Evolutionary conservation across 2,329 filamentous ascomycete genomes (phyloP), one percentile per base, ranked within the genome.

Genomic region (Hymenoscyphus occultus): DNA sequence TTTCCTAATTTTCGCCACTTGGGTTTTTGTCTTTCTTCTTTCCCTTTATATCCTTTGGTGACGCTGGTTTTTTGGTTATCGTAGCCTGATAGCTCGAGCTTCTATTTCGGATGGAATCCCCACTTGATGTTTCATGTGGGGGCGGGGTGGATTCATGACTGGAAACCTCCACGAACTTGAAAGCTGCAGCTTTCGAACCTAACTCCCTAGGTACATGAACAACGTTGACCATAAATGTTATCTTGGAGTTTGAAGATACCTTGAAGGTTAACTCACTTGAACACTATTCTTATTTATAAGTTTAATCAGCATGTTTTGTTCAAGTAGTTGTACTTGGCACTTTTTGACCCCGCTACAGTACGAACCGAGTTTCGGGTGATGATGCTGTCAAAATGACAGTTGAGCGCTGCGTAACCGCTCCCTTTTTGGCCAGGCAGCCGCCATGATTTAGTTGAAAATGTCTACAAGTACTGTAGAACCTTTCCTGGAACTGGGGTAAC

Each of bases 381-480:
- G 19, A 54, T 54, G 19, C 19, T 54, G 48, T 54, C 48, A 54
- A 54, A 54, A 54, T 54, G 48, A 54, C 13, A 54, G 19, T 54
- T 35, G 35, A 10, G 35, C 5, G 35, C 9, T 35, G 22, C 13
- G 5, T 28, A 28, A 54, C 19, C 22, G 22, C 48, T 54, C 22
- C 48, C 5, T 54, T 54, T 54, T 22, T 22, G 22, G 22, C 1
- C 19, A 54, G 48, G 48, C 48, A 54, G 13, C 48, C 7, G 5
- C 48, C 19, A 10, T 22, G 13, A 5, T 35, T 35, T 54, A 54
- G 48, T 28, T 12, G 13, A 28, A 54, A 13, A 54, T 28, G 1
- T 4, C 48, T 28, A 28, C 28, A 28, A 28, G 28, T 28, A 28
- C 28, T 28, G 28, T 28, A 22, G 48, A 19, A 54, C 48, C 45